phyloP scores from a whole-genome alignment of 2,329 filamentous ascomycete species.

The Aspergillus sp. region DNA sequence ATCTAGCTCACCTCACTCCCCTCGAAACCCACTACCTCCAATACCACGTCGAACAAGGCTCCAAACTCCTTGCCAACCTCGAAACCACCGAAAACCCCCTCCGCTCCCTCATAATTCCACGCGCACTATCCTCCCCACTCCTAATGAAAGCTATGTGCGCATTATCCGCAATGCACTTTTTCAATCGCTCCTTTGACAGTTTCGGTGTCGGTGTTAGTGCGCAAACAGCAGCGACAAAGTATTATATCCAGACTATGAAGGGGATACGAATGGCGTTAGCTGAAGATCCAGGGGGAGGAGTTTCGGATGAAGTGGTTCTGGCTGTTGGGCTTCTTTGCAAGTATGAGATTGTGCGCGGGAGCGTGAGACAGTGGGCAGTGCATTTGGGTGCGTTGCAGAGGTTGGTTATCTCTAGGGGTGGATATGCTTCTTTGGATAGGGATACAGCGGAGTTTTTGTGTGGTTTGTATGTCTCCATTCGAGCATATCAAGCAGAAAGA shows the following conservation, averaged over 20 bases:
- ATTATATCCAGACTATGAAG: constrained; percentile 28
- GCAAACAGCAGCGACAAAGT: constrained; percentile 25
- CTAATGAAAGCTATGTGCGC: constrained; percentile 33
- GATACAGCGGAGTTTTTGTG: constrained; percentile 27
- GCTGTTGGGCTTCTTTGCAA: constrained; percentile 33
- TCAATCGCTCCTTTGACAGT: constrained; percentile 21
- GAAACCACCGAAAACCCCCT: constrained; percentile 32
- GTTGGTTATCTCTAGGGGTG: constrained; percentile 27
- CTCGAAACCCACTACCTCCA: constrained; percentile 31
- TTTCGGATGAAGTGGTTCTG: constrained; percentile 27
- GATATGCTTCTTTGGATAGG: constrained; percentile 21
- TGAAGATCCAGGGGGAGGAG: constrained; percentile 6
- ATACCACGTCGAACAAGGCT: constrained; percentile 31
- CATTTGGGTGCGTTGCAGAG: constrained; percentile 30
- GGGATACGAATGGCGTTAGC: constrained; percentile 24
- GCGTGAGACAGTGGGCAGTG: constrained; percentile 33
- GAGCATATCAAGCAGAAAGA: too few relatives aligned
- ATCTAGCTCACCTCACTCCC: constrained; percentile 21
- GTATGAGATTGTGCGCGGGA: constrained; percentile 33
- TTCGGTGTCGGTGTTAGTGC: constrained; percentile 13
- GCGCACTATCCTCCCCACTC: constrained; percentile 30
- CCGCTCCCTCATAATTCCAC: constrained; percentile 29
- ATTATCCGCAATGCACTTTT: constrained; percentile 31
- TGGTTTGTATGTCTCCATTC: constrained; percentile 23
- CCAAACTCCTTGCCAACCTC: constrained; percentile 29